Base-by-base conservation (phyloP, 2,329 filamentous ascomycete species). In the Beauveria asiatica region DNA sequence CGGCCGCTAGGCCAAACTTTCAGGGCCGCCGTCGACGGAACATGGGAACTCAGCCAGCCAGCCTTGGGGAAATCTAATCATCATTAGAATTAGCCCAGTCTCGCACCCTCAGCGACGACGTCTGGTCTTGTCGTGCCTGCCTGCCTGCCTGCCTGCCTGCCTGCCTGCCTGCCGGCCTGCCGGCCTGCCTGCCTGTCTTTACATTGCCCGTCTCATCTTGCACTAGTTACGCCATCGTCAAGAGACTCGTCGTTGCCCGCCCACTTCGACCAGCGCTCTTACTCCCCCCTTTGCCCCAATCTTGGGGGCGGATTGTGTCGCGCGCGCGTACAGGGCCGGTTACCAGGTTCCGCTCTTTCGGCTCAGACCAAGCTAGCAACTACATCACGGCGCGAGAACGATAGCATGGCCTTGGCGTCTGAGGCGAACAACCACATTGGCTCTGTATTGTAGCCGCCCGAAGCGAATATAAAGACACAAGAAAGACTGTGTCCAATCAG, bases 1-100 rank as follows among this genome's bases (percentile, higher is more conserved):
- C 45, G 25, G 48, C 39, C 56, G 48, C 56, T 59, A 59, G 39
- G 48, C 25, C 56, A 59, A 59, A 59, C 48, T n/a, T 44, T 59
- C 37, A 58, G 46, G 46, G 37, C 56, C 37, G 46, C 37, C 37
- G n/a, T 51, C 46, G 39, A 51, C 56, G 23, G 46, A 45, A 44
- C 16, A 50, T 50, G 33, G 46, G 23, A 58, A 58, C 56, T 37
- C 33, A 51, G 42, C 46, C 46, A 30, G 55, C 56, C 37, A 50
- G 23, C 17, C 46, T 33, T 57, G 41, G 55, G 46, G 19, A 21
- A 17, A 16, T 45, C 13, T 57, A 23, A 30, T 59, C 51, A 52
- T 52, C 37, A 45, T 52, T 52, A 49, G 25, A 19, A n/a, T 16
- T 25, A 55, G 39, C 45, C 46, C 39, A 51, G 44, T 45, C 41